Conservation (phyloP, 371 early-diverging fungal genomes). For the Actinomortierella wolfii region DNA sequence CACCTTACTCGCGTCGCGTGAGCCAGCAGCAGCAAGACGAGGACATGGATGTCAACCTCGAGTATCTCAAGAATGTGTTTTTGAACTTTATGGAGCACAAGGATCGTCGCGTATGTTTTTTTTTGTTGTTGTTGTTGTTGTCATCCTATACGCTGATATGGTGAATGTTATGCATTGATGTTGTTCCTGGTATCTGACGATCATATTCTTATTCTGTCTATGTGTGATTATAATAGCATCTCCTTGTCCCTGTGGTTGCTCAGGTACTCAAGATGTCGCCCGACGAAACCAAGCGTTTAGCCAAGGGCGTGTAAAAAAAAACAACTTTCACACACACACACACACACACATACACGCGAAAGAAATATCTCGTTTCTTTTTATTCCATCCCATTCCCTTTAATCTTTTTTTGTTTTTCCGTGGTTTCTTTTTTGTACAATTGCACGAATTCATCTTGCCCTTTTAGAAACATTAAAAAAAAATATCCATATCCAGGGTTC, state of each 20-base stretch:
- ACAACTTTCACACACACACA: neutral
- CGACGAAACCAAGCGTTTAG: conserved; percentile 75
- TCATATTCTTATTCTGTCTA: conserved; percentile 6
- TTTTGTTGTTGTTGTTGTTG: neutral
- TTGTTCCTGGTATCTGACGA: neutral
- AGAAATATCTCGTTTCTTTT: neutral
- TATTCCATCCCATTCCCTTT: neutral
- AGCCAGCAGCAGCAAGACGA: conserved; percentile 42
- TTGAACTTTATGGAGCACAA: conserved; percentile 86
- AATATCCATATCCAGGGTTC: neutral
- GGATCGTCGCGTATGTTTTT: conserved; percentile 62
- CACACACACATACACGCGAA: neutral
- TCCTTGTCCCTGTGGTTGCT: conserved; percentile 81
- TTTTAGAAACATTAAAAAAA: neutral
- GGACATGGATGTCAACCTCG: conserved; percentile 69
- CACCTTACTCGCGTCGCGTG: conserved; percentile 24
- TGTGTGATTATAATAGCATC: conserved; percentile 49
- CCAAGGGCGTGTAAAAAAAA: conserved; percentile 42
- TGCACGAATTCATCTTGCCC: conserved; percentile 11
- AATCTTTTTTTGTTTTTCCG: conserved; percentile 4
- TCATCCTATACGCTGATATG: conserved; percentile 29
- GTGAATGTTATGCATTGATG: neutral
- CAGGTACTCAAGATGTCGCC: conserved; percentile 80
- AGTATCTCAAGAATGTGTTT: conserved; percentile 85
- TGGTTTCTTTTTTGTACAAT: neutral